Evolutionary conservation across 371 early-diverging fungal species (phyloP).

Genomic region (Mucor saturninus): DNA sequence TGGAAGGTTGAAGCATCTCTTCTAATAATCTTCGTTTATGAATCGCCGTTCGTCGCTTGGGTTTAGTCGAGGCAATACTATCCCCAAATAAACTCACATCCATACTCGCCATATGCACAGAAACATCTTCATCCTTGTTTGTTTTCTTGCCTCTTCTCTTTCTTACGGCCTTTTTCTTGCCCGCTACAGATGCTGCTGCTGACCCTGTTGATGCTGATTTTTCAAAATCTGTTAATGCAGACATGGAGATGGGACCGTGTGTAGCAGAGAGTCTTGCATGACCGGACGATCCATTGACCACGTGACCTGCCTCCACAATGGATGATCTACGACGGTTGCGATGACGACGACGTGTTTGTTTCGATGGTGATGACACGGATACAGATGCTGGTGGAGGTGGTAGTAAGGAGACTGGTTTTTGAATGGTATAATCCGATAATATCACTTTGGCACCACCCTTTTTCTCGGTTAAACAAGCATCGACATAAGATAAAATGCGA

Average conservation of each 20-base stretch:
- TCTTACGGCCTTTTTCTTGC: constrained; percentile 8
- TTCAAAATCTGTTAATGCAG: constrained; percentile 15
- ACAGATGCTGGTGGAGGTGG: neutral
- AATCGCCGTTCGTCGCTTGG: constrained; percentile 25
- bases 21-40: constrained; percentile 32
- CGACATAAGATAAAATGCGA: constrained; percentile 32
- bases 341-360: constrained; percentile 1
- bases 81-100: constrained; percentile 6
- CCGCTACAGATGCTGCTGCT: too few relatives aligned
- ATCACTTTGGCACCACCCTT: constrained; percentile 27
- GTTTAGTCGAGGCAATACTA: constrained; percentile 15
- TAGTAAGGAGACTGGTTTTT: constrained; percentile 2
- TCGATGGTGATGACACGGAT: neutral
- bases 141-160: constrained; percentile 4
- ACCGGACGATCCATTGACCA: constrained; percentile 13
- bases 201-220: too few relatives aligned
- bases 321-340: neutral
- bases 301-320: constrained; percentile 13
- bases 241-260: constrained; percentile 27
- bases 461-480: constrained; percentile 32
- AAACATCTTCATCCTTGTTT: constrained; percentile 5
- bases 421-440: constrained; percentile 6
- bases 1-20: constrained; percentile 27
- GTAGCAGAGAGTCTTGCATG: constrained; percentile 3
- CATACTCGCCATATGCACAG: constrained; percentile 2